Evolutionary conservation across 345 rosid species (phyloP), one percentile per base, ranked within the genome.

Genomic region (Raphanus raphanistrum): DNA sequence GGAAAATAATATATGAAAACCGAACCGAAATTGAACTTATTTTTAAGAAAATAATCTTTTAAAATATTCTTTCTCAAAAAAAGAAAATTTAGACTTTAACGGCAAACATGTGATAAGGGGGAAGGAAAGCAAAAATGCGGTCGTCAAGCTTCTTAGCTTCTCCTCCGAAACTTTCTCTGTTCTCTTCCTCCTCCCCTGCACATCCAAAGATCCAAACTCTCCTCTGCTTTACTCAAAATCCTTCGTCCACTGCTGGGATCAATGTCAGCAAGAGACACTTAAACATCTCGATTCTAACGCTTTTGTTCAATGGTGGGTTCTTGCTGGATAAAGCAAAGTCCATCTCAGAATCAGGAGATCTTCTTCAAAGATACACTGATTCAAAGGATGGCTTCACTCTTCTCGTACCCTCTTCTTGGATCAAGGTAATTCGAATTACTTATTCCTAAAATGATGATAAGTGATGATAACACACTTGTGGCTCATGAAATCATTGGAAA

Each of bases 371-470:
- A 72, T 92, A 88, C 87, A 87, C 86, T 0, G 95, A 94, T 81
- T 70, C 85, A 31, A 71, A 80, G 15, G 84, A 89, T 82, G 96
- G 88, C 21, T 92, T 89, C 86, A 90, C 93, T 75, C 90, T 92
- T 29, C 96, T 90, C 73, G 77, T 73, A 73, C 98, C 98, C 61
- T 82, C 91, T 77, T 88, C 94, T 67, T 93, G 89, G 86, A 76
- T 69, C 57, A 85, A 91, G 98, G 98, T 90, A 72, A 28, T 65
- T 21, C n/a, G 7, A 59, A 10, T 48, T 63, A 3, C 2, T 4
- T 48, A 17, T 6, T 60, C 28, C 36, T 10, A 10, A 65, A 74
- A 48, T n/a, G 55, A 7, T 48, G 55, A 12, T 48, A 48, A 48
- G 55, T 48, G 55, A 41, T 41, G 36, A 43, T 43, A 12, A 12